Evolutionary conservation across 1,284 basidiomycete species (phyloP).

Genomic region (Trichosporon coremiiforme): DNA sequence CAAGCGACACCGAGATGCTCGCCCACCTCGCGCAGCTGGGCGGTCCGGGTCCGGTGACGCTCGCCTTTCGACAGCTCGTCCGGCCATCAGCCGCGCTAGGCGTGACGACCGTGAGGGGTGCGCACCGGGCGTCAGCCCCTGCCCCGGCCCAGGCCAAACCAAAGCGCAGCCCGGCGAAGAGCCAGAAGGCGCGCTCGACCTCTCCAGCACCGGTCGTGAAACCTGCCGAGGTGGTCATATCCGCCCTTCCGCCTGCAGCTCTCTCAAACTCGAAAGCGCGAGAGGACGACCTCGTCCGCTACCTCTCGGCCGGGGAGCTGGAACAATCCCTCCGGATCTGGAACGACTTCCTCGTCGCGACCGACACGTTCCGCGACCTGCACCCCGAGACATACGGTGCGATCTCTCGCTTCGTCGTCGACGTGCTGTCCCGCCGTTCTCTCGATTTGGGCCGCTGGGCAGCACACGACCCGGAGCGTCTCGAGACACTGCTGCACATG

Average conservation of each 20-base stretch:
- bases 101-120: background rate
- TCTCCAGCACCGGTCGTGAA: background rate
- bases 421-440: background rate
- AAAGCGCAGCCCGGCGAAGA: background rate
- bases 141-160: background rate
- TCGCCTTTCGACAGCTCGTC: background rate
- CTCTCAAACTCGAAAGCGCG: background rate
- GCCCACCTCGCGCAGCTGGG: background rate
- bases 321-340: background rate
- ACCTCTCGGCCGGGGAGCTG: background rate
- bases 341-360: background rate
- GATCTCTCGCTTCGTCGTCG: background rate
- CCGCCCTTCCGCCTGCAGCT: background rate
- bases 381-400: background rate
- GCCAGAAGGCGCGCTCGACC: background rate
- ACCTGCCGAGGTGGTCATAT: background rate
- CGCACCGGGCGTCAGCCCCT: background rate
- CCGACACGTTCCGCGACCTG: background rate
- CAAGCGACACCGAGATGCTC: background rate
- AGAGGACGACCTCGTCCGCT: background rate
- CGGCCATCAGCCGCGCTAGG: background rate
- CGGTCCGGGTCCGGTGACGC: background rate
- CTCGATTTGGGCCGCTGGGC: background rate
- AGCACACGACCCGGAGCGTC: constrained; percentile 22
- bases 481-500: constrained; percentile 32